Percentiles rank a stretch among this genome's conserved stretches.
Evolutionary conservation across 148 eudicot species (phyloP).

Genomic region (Rhododendron griersonianum): DNA sequence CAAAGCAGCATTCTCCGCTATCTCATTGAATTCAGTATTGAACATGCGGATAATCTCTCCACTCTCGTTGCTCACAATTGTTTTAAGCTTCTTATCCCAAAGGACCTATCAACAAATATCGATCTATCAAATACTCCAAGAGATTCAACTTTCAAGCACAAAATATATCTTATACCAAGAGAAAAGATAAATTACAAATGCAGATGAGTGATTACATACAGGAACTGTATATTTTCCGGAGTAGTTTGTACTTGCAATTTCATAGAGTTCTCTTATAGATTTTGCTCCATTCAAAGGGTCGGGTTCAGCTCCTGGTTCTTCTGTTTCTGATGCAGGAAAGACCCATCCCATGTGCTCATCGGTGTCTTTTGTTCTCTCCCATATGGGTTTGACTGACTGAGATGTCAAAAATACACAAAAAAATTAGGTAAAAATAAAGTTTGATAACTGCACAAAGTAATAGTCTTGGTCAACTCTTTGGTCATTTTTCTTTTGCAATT

Average conservation of each 20-base stretch:
- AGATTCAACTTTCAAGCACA: not conserved
- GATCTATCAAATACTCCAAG: not conserved
- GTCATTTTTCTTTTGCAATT: not conserved
- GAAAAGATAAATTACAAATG: not conserved
- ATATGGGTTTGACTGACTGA: constrained; percentile 69
- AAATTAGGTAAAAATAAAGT: not conserved
- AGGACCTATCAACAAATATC: constrained; percentile 47
- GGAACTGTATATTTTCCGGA: constrained; percentile 81
- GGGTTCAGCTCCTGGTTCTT: constrained; percentile 68
- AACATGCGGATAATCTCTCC: constrained; percentile 87
- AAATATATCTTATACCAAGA: not conserved
- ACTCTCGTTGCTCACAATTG: constrained; percentile 91
- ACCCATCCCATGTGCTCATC: constrained; percentile 95
- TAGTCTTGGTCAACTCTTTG: not conserved
- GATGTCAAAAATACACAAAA: constrained; percentile 8
- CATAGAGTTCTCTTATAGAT: constrained; percentile 68
- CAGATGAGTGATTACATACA: constrained; percentile 36
- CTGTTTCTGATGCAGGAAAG: constrained; percentile 61
- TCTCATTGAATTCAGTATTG: constrained; percentile 71
- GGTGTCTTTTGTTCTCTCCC: constrained; percentile 70
- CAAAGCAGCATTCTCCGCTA: constrained; percentile 61
- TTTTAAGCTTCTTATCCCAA: constrained; percentile 79
- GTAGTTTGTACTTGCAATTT: constrained; percentile 76
- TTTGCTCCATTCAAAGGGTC: constrained; percentile 72
- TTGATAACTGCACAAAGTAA: not conserved